A percentile compares a stretch with the other conserved stretches of the same genome.
Evolutionary conservation across 352 stramenopile species (phyloP).

Genomic region (Phytopythium montanum): DNA sequence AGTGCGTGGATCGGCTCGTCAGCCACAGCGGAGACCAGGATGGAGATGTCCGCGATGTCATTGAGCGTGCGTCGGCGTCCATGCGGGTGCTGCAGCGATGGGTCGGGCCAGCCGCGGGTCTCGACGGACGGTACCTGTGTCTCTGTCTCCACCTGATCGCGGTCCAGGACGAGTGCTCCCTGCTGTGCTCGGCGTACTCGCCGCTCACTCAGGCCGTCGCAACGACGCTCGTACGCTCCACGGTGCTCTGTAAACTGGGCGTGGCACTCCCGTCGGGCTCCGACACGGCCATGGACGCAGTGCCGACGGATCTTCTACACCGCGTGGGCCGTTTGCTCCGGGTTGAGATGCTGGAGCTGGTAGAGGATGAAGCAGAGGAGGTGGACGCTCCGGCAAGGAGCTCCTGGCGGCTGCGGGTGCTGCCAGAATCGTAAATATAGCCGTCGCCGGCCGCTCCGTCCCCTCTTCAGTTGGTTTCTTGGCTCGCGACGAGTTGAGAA

Average conservation of each 20-base stretch:
- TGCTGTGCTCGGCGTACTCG: slow-evolving; percentile 25
- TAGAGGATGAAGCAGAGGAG: no score
- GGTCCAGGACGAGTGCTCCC: background rate
- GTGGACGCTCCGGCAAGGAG: background rate
- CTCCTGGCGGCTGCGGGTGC: background rate
- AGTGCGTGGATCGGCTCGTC: slow-evolving; percentile 11
- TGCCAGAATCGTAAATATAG: background rate
- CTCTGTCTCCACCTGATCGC: slow-evolving; percentile 14
- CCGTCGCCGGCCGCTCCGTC: background rate
- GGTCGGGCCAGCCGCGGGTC: slow-evolving; percentile 8
- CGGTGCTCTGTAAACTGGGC: background rate
- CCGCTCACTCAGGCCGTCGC: slow-evolving; percentile 16
- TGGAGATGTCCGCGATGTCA: background rate
- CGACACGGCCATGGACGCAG: background rate
- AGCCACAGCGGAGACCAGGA: background rate
- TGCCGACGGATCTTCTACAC: background rate
- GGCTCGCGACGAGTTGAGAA: background rate
- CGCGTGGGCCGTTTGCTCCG: background rate
- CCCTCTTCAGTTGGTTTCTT: background rate
- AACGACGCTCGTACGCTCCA: background rate
- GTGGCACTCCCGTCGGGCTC: background rate
- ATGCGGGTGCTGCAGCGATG: slow-evolving; percentile 4
- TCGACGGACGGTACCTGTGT: slow-evolving; percentile 12
- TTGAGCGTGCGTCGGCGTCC: background rate
- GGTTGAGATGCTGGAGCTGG: background rate